A percentile compares a stretch with the other conserved stretches of the same genome.
Evolutionary conservation across 371 early-diverging fungal genomes (phyloP).

Genomic region (Batrachochytrium dendrobatidis): DNA sequence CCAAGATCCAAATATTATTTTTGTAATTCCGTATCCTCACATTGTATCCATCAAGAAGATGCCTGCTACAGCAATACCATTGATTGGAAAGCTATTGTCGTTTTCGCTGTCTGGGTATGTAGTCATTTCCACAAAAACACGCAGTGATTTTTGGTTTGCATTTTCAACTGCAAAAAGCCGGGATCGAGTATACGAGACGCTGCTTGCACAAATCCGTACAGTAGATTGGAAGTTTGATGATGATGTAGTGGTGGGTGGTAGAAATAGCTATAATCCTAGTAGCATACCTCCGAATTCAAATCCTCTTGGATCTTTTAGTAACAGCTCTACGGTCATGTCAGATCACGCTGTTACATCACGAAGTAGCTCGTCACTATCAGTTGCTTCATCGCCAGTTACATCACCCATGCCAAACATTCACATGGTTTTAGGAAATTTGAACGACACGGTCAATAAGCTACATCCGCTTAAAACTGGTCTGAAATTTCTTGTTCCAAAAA

Average conservation of each 20-base stretch:
- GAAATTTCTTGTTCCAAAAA: slow-evolving; percentile 6
- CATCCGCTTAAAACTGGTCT: slow-evolving; percentile 17
- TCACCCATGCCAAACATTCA: too few species aligned
- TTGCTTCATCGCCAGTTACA: too few species aligned
- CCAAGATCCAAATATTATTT: slow-evolving; percentile 25
- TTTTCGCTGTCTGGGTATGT: slow-evolving; percentile 38
- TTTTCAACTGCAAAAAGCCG: slow-evolving; percentile 30
- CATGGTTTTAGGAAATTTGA: not conserved
- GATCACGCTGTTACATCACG: not conserved
- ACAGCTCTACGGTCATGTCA: not conserved
- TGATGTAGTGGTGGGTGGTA: slow-evolving; percentile 28
- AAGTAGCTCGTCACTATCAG: not conserved
- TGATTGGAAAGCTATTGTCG: slow-evolving; percentile 15
- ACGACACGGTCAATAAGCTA: not conserved
- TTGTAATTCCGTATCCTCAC: slow-evolving; percentile 40
- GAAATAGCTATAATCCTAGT: slow-evolving; percentile 14
- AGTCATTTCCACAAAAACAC: slow-evolving; percentile 30
- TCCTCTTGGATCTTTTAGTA: too few species aligned
- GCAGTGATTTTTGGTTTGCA: slow-evolving; percentile 36
- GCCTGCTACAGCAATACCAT: slow-evolving; percentile 32
- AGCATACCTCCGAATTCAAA: too few species aligned
- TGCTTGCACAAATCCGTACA: slow-evolving; percentile 32
- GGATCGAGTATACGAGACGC: slow-evolving; percentile 29
- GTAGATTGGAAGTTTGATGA: slow-evolving; percentile 45
- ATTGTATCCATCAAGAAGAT: slow-evolving; percentile 44